phyloP scores from a whole-genome alignment of 352 stramenopile genomes.

The Phytopythium mirpurense region DNA sequence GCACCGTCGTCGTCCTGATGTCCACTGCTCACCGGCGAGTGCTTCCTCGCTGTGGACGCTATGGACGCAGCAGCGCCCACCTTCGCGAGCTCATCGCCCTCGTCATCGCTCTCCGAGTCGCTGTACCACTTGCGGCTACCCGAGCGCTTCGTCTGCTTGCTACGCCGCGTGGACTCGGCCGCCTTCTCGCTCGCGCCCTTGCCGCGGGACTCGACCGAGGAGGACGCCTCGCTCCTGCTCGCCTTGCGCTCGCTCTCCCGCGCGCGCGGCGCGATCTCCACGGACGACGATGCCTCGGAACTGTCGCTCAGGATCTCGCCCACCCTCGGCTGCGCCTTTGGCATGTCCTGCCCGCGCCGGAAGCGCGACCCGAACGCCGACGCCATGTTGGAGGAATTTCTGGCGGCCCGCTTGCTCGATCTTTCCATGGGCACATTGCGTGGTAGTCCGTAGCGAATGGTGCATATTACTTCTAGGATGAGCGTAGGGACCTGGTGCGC shows the following conservation, averaged over 20 bases:
- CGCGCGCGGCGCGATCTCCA: slow-evolving; percentile 5
- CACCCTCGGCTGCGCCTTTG: slow-evolving; percentile 15
- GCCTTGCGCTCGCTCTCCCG: slow-evolving; percentile 3
- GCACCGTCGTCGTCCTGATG: slow-evolving; percentile 8
- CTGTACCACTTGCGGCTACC: slow-evolving; percentile 45
- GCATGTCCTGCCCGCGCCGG: slow-evolving; percentile 14
- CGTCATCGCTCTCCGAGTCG: slow-evolving; percentile 39
- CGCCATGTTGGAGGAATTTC: neutral
- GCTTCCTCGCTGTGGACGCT: neutral
- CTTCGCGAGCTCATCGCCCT: slow-evolving; percentile 7
- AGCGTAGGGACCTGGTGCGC: too few species aligned
- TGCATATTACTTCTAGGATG: neutral
- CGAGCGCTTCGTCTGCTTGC: slow-evolving; percentile 17
- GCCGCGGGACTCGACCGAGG: slow-evolving; percentile 4
- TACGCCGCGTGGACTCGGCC: neutral
- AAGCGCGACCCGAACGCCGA: slow-evolving; percentile 27
- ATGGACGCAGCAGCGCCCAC: slow-evolving; percentile 1
- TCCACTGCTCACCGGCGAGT: slow-evolving; percentile 1
- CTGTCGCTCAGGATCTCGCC: slow-evolving; percentile 63
- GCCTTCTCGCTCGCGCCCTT: slow-evolving; percentile 8
- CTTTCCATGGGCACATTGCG: too few species aligned
- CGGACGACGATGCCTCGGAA: slow-evolving; percentile 37
- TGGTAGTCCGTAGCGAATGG: neutral
- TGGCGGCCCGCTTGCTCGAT: neutral
- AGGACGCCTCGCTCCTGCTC: neutral